Evolutionary conservation across 2,329 filamentous ascomycete genomes (phyloP).

Genomic region (Colletotrichum sp.): DNA sequence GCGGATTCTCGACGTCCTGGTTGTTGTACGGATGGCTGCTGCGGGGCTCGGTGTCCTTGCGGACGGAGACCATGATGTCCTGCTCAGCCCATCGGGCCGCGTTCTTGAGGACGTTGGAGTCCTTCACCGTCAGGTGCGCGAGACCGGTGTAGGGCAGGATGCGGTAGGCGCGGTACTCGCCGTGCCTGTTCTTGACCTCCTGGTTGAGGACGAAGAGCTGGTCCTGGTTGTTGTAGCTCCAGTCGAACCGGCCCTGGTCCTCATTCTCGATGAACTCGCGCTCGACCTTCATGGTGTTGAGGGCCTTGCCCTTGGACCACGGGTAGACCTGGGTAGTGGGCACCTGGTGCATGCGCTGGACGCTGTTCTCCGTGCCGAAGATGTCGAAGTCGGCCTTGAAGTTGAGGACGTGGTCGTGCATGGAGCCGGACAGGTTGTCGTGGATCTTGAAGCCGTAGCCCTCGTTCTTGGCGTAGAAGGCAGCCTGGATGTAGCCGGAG

Average conservation of each 20-base stretch:
- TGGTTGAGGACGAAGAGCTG: slow-evolving; percentile 58
- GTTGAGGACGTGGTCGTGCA: slow-evolving; percentile 62
- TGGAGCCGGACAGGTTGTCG: slow-evolving; percentile 50
- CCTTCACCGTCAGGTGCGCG: slow-evolving; percentile 50
- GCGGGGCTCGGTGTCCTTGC: slow-evolving; percentile 57
- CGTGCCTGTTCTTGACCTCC: slow-evolving; percentile 51
- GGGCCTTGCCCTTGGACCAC: slow-evolving; percentile 51
- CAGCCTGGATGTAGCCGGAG: slow-evolving; percentile 58
- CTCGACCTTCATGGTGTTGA: slow-evolving; percentile 58
- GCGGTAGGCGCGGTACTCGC: slow-evolving; percentile 57
- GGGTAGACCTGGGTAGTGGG: slow-evolving; percentile 41
- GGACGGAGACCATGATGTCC: slow-evolving; percentile 55
- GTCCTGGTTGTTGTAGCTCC: slow-evolving; percentile 50
- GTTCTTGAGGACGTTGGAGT: slow-evolving; percentile 51
- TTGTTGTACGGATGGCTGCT: slow-evolving; percentile 50
- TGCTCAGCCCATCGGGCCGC: slow-evolving; percentile 54
- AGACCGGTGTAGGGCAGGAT: slow-evolving; percentile 44
- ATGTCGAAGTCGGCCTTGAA: slow-evolving; percentile 62
- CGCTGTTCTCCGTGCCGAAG: slow-evolving; percentile 49
- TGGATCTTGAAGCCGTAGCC: slow-evolving; percentile 57
- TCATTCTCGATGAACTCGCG: slow-evolving; percentile 47
- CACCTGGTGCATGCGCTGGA: slow-evolving; percentile 40
- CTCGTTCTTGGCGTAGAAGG: slow-evolving; percentile 48
- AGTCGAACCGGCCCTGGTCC: slow-evolving; percentile 49
- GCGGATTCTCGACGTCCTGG: slow-evolving; percentile 49